phyloP scores from a whole-genome alignment of 2,329 filamentous ascomycete genomes.

The Fusarium sp. region DNA sequence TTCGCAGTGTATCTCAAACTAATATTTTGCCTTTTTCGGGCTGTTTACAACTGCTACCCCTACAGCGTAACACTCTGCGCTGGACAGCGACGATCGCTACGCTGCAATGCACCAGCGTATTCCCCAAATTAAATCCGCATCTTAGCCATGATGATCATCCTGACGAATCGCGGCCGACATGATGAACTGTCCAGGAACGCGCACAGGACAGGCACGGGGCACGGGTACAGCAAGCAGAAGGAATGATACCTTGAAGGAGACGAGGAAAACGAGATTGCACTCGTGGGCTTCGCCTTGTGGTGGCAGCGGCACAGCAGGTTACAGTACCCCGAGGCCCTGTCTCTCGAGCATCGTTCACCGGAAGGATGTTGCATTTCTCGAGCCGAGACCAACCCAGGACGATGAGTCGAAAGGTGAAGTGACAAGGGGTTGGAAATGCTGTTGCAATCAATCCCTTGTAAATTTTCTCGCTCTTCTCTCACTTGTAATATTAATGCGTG shows the following conservation, averaged over 20 bases:
- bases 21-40: constrained; percentile 1
- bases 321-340: constrained; percentile 33
- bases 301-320: constrained; percentile 34
- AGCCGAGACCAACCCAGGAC: background rate
- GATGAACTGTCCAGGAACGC: constrained; percentile 8
- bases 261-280: constrained; percentile 28
- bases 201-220: background rate
- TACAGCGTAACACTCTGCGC: constrained; percentile 25
- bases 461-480: background rate
- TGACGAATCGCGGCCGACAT: constrained; percentile 12
- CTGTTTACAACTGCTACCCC: background rate
- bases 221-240: constrained; percentile 14
- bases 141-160: background rate
- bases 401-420: background rate
- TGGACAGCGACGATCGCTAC: constrained; percentile 2
- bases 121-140: constrained; percentile 25
- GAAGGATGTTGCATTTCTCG: constrained; percentile 27
- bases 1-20: constrained; percentile 1
- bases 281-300: constrained; percentile 8
- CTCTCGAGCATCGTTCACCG: constrained; percentile 4
- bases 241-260: background rate
- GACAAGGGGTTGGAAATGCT: constrained; percentile 3
- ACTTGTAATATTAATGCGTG: background rate
- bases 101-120: constrained; percentile 14
- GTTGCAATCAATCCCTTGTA: background rate